Evolutionary conservation across 2,329 filamentous ascomycete genomes (phyloP).

Genomic region (Zalaria sp.): DNA sequence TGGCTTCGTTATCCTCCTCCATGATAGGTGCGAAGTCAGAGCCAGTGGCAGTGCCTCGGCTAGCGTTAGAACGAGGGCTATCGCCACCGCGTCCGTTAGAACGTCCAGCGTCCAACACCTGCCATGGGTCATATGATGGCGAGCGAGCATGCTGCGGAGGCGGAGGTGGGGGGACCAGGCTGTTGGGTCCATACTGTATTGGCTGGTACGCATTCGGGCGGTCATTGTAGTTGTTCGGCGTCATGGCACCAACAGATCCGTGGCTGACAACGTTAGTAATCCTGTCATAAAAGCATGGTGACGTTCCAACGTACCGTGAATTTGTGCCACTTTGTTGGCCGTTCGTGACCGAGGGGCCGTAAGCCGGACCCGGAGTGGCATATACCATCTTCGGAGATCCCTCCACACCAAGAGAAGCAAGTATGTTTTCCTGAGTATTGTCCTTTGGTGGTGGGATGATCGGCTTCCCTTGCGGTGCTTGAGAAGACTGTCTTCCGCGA

Average conservation of each 20-base stretch:
- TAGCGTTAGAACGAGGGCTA: constrained; percentile 8
- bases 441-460: constrained; percentile 10
- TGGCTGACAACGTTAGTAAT: neutral
- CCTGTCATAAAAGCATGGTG: neutral
- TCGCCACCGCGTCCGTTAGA: neutral
- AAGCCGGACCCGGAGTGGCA: constrained; percentile 22
- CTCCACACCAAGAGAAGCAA: constrained; percentile 21
- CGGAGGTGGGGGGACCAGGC: constrained; percentile 7
- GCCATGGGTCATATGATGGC: constrained; percentile 8
- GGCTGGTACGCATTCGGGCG: neutral
- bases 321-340: constrained; percentile 1
- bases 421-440: constrained; percentile 19
- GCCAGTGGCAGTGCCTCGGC: constrained; percentile 10
- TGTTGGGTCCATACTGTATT: constrained; percentile 5
- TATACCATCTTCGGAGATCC: constrained; percentile 22
- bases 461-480: constrained; percentile 6
- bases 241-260: neutral
- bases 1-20: constrained; percentile 6
- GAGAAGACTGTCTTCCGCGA: constrained; percentile 3
- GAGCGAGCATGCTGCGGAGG: constrained; percentile 7
- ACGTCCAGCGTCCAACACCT: constrained; percentile 2
- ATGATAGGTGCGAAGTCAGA: constrained; percentile 9
- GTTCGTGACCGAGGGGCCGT: constrained; percentile 12
- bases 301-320: constrained; percentile 1
- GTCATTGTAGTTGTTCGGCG: neutral